Conservation (phyloP, 2,329 filamentous ascomycete genomes). For the Exophiala sideris region DNA sequence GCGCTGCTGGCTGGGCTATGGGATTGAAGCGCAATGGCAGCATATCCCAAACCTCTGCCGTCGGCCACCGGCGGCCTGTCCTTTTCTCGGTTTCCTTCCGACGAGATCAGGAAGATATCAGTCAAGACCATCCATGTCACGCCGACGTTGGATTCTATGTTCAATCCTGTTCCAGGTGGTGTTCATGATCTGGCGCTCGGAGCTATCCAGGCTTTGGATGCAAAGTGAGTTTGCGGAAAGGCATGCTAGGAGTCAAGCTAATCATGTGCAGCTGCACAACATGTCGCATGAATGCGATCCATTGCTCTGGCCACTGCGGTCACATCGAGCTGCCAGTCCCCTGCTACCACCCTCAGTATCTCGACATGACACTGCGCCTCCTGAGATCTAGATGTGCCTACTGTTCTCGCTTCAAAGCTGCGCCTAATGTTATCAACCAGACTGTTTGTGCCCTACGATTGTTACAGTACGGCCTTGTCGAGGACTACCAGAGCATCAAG, state of each 20-base stretch:
- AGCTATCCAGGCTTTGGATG: slow-evolving; percentile 61
- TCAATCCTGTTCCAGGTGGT: slow-evolving; percentile 85
- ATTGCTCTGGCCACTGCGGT: slow-evolving; percentile 88
- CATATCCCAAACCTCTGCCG: slow-evolving; percentile 68
- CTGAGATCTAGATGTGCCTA: slow-evolving; percentile 86
- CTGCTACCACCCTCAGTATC: slow-evolving; percentile 94
- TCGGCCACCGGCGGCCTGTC: slow-evolving; percentile 83
- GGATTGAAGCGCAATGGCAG: slow-evolving; percentile 37
- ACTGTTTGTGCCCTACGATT: slow-evolving; percentile 82
- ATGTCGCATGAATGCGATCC: slow-evolving; percentile 76
- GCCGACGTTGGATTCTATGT: slow-evolving; percentile 86
- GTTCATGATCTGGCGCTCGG: slow-evolving; percentile 90
- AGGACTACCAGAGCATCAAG: slow-evolving; percentile 53
- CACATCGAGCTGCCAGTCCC: slow-evolving; percentile 92
- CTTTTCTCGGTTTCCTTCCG: slow-evolving; percentile 77
- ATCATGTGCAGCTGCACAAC: slow-evolving; percentile 69
- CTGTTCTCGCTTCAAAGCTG: slow-evolving; percentile 80
- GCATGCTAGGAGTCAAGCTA: slow-evolving; percentile 4
- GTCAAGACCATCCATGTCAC: slow-evolving; percentile 93
- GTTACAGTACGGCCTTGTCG: slow-evolving; percentile 76
- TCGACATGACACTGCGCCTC: slow-evolving; percentile 84
- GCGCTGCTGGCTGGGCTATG: slow-evolving; percentile 7
- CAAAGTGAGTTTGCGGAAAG: slow-evolving; percentile 14
- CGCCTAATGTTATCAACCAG: slow-evolving; percentile 71
- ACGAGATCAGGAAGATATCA: slow-evolving; percentile 83